Evolutionary conservation across 2,329 filamentous ascomycete genomes (phyloP), one percentile per base, ranked within the genome.

Genomic region (Colletotrichum theobromicola): DNA sequence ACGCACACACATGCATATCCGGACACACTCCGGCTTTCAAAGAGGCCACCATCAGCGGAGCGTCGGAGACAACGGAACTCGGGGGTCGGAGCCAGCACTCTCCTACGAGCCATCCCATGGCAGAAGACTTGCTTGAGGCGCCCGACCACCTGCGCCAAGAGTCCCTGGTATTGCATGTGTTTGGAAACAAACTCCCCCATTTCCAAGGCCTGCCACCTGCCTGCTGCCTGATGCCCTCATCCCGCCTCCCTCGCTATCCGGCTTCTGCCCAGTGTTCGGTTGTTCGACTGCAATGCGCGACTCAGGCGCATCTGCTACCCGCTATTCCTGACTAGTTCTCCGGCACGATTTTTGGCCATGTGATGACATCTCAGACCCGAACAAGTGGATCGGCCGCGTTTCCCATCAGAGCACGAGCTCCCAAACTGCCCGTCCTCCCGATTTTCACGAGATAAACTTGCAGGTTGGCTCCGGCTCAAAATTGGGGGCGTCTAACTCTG

Each of bases 341-440:
- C 64, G 68, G 61, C 68, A 72, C 72, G 50, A 67, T 67, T 35
- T 10, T 13, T 46, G 57, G 42, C 72, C 72, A 74, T 74, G 72
- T 74, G 72, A 74, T 72, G 57, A 57, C 68, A 74, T 74, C 68
- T 74, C 72, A 72, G 72, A 74, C 72, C 68, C 68, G 72, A 63
- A 46, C 62, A 63, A 62, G 72, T 74, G 72, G 72, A 74, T 72
- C 72, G 37, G 28, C 62, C 62, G 34, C 62, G 62, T 74, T 72
- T 67, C 62, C 62, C 62, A 62, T 62, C 53, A 32, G 42, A 58
- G 68, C 62, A 63, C 57, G 34, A 67, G 42, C 42, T 57, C 13
- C 63, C 55, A 46, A 32, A 42, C 50, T 63, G 21, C 61, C 30
- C 24, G n/a, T 55, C 53, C 30, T 61, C 28, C 10, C 18, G 13